These are phyloP conservation scores for Monilinia fructicola DNA, from an alignment of 2,329 filamentous ascomycete genomes.

Conservation along the genomic window DNA sequence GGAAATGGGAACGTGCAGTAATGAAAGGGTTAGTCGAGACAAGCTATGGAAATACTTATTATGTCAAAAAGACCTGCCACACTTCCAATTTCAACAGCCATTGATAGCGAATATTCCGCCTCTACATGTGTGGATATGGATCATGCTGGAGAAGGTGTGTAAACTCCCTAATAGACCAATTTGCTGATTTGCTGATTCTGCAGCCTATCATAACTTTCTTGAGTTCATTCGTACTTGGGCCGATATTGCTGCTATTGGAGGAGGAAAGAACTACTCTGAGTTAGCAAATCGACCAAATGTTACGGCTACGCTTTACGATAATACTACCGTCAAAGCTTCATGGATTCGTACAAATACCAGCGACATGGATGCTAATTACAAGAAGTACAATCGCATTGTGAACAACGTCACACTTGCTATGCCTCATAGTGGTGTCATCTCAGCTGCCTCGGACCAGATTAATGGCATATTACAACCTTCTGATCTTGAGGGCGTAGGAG, in stretches of 20 bases:
- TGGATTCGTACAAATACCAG: constrained; percentile 63
- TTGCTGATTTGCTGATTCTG: not conserved
- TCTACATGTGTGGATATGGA: constrained; percentile 67
- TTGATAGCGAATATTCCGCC: constrained; percentile 46
- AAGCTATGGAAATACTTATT: constrained; percentile 62
- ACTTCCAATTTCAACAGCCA: constrained; percentile 53
- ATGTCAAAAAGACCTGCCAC: constrained; percentile 56
- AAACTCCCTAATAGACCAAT: not conserved
- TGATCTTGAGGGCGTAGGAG: constrained; percentile 63
- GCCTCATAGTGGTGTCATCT: constrained; percentile 68
- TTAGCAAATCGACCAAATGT: constrained; percentile 56
- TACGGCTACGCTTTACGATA: constrained; percentile 65
- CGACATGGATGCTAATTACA: constrained; percentile 53
- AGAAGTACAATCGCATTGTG: constrained; percentile 56
- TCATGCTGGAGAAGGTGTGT: constrained; percentile 61
- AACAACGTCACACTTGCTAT: constrained; percentile 78
- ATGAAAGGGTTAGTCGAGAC: constrained; percentile 59
- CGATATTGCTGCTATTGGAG: constrained; percentile 44
- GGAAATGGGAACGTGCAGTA: constrained; percentile 49
- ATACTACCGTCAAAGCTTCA: constrained; percentile 66
- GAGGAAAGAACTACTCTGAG: constrained; percentile 45
- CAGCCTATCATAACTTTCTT: constrained; percentile 66
- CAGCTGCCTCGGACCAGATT: constrained; percentile 57
- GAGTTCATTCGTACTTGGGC: constrained; percentile 60
- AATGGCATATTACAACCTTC: constrained; percentile 71